Percentiles rank a stretch among this genome's conserved stretches.
Conservation (phyloP, 2,329 filamentous ascomycete species). For the Ophiocordyceps sinensis region DNA sequence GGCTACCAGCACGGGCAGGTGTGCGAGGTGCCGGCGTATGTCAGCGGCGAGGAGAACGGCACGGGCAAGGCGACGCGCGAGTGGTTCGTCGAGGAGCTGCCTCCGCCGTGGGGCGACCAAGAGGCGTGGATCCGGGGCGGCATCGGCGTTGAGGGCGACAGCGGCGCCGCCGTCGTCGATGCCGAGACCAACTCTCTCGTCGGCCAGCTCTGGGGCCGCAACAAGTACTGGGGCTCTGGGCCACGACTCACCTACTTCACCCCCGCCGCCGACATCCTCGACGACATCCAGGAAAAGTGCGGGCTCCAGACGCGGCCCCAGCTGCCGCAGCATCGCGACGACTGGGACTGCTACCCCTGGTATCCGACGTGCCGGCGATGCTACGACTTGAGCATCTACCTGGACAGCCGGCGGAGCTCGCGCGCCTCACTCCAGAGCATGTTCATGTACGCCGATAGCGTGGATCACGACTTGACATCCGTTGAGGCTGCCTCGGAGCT, state of each 20-base stretch:
- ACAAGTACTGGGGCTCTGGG: slow-evolving; percentile 26
- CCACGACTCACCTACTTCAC: slow-evolving; percentile 28
- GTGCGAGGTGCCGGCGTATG: slow-evolving; percentile 27
- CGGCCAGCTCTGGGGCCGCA: slow-evolving; percentile 29
- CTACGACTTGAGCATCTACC: slow-evolving; percentile 25
- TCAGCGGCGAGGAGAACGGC: slow-evolving; percentile 22
- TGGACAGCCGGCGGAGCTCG: slow-evolving; percentile 26
- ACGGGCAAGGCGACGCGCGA: slow-evolving; percentile 27
- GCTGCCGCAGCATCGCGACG: slow-evolving; percentile 25
- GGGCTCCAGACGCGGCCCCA: slow-evolving; percentile 22
- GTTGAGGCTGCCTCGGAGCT: slow-evolving; percentile 24
- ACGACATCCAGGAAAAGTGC: slow-evolving; percentile 30
- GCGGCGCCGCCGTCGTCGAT: slow-evolving; percentile 28
- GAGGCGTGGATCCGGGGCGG: slow-evolving; percentile 30
- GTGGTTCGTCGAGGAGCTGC: slow-evolving; percentile 29
- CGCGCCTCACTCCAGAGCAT: slow-evolving; percentile 26
- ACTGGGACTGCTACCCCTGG: slow-evolving; percentile 23
- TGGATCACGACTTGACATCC: slow-evolving; percentile 24
- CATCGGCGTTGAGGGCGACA: slow-evolving; percentile 29
- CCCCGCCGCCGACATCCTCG: slow-evolving; percentile 27
- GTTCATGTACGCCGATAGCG: slow-evolving; percentile 20
- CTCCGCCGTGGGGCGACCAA: slow-evolving; percentile 18
- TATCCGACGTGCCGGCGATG: slow-evolving; percentile 26
- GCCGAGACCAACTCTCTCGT: slow-evolving; percentile 21
- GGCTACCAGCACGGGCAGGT: slow-evolving; percentile 26